phyloP scores from a whole-genome alignment of 2,329 filamentous ascomycete species.

The Helotiales sp. region DNA sequence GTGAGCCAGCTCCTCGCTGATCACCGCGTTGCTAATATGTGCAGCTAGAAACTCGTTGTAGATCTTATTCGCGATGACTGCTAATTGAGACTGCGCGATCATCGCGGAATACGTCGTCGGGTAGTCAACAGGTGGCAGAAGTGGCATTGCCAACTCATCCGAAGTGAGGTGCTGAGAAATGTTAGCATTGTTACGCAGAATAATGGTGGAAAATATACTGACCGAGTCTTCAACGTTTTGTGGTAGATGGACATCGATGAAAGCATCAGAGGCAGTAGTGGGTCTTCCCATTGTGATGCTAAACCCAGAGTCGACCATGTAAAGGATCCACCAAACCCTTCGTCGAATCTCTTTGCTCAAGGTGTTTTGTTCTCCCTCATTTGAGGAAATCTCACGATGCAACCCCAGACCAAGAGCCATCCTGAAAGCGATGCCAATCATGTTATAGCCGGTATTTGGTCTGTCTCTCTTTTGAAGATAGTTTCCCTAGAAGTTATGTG shows the following conservation, averaged over 20 bases:
- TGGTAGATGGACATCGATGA: constrained; percentile 44
- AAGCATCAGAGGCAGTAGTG: constrained; percentile 38
- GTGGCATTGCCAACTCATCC: constrained; percentile 15
- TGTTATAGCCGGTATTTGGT: constrained; percentile 53
- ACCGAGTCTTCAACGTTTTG: constrained; percentile 46
- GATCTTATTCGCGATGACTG: constrained; percentile 41
- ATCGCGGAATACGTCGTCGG: constrained; percentile 43
- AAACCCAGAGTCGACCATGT: constrained; percentile 47
- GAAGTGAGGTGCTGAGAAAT: constrained; percentile 12
- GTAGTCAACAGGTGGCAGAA: constrained; percentile 35
- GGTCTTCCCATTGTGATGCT: constrained; percentile 47
- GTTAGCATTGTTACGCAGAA: not conserved
- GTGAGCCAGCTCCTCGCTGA: constrained; percentile 40
- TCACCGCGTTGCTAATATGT: constrained; percentile 36
- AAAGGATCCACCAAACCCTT: constrained; percentile 45
- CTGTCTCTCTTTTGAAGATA: constrained; percentile 50
- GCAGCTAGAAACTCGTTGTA: constrained; percentile 43
- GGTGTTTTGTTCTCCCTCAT: constrained; percentile 36
- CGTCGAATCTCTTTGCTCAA: constrained; percentile 41
- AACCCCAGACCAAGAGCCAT: constrained; percentile 52
- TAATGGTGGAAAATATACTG: not conserved
- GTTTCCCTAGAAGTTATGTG: constrained; percentile 31
- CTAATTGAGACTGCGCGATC: constrained; percentile 43
- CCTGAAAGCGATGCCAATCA: constrained; percentile 49
- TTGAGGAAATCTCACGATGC: constrained; percentile 44